Evolutionary conservation across 139 green algal genomes (phyloP), one percentile per base, ranked within the genome.

Genomic region (Gonium pectorale): DNA sequence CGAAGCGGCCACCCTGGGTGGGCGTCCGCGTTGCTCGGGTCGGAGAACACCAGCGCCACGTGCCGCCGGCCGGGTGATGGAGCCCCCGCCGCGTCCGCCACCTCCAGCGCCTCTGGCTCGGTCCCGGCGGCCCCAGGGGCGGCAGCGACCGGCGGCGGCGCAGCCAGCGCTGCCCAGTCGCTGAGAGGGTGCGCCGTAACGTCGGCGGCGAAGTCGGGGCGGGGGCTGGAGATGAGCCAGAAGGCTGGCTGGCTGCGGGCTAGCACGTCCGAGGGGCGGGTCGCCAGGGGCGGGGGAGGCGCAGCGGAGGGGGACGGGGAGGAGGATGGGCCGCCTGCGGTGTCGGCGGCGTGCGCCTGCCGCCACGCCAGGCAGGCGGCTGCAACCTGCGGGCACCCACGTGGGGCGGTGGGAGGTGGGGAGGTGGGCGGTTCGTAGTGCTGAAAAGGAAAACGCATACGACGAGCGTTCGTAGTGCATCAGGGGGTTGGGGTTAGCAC

Each of bases 1-100:
- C 96, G 88, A 60, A 99, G 92, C 13, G 92, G 88, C 97, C 97
- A 99, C 31, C 93, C 93, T 1, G 97, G 94, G 73, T 94, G 63
- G 2, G 77, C 78, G 0, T 81, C 22, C 43, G 91, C 40, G 52
- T 93, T 81, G 86, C 91, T 92, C 40, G 92, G 89, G 89, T 99
- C 96, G 1, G 87, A 89, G 27, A 96, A 89, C 0, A 91, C 93
- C n/a, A 97, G 68, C 46, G 89, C 69, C 33, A 95, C 73, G 54
- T 63, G 78, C 31, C n/a, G 63, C 43, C 13, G 62, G 7, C 40
- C 43, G 1, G 68, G 41, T 60, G 68, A 5, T 24, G n/a, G 1
- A 8, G 72, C 72, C 22, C 2, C 26, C 40, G 60, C 8, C 38
- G 15, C 7, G 11, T 43, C 64, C 35, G 31, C 79, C 8, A n/a